These are phyloP conservation scores for Pterocarpus macrocarpus DNA, from an alignment of 306 rosid genomes.

Conservation along the genomic window DNA sequence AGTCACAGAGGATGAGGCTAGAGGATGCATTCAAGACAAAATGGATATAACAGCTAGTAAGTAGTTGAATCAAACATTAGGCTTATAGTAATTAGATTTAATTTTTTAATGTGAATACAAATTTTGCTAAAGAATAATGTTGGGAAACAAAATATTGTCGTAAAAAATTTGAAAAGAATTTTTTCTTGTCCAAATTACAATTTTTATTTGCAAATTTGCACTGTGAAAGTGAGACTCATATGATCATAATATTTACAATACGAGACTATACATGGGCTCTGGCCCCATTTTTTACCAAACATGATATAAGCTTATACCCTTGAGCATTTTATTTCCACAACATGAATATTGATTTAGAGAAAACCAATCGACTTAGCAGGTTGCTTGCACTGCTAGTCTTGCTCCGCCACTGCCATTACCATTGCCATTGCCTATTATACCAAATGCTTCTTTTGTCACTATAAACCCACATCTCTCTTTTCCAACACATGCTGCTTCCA, in stretches of 20 bases:
- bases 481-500: constrained; percentile 33
- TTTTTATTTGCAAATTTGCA: too few relatives aligned
- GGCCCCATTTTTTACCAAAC: too few relatives aligned
- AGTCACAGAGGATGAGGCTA: too few relatives aligned
- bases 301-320: neutral
- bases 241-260: neutral
- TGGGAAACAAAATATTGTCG: too few relatives aligned
- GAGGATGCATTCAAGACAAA: too few relatives aligned
- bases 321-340: neutral
- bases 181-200: too few relatives aligned
- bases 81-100: too few relatives aligned
- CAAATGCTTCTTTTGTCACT: constrained; percentile 10
- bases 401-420: neutral
- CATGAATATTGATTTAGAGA: neutral
- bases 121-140: too few relatives aligned
- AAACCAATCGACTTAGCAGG: neutral
- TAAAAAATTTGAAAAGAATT: too few relatives aligned
- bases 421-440: neutral
- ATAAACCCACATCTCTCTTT: neutral
- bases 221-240: neutral
- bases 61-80: too few relatives aligned
- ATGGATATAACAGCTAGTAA: too few relatives aligned
- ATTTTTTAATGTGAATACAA: too few relatives aligned
- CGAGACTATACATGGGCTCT: neutral
- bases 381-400: constrained; percentile 34